These are phyloP conservation scores for Aspergillus ruber DNA, from an alignment of 2,329 filamentous ascomycete genomes.

Conservation along the genomic window DNA sequence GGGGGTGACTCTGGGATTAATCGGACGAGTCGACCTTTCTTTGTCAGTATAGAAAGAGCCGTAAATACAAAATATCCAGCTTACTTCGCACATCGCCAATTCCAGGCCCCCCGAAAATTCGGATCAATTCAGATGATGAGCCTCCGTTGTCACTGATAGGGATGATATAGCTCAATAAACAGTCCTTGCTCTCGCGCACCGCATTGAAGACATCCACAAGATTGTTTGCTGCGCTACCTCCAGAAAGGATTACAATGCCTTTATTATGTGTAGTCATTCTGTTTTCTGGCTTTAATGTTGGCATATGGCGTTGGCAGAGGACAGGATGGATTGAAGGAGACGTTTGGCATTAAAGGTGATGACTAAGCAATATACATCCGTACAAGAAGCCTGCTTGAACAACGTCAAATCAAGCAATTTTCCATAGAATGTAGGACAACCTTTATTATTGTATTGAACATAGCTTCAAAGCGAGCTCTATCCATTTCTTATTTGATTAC, in stretches of 20 bases:
- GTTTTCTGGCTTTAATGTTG: background rate
- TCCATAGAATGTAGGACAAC: too few relatives aligned
- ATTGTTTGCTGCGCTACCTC: conserved; percentile 88
- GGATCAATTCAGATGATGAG: conserved; percentile 85
- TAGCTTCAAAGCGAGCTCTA: too few relatives aligned
- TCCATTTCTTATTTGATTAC: too few relatives aligned
- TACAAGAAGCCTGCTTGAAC: background rate
- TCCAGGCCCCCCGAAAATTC: conserved; percentile 89
- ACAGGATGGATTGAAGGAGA: too few relatives aligned
- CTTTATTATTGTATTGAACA: too few relatives aligned
- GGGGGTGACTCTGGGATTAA: conserved; percentile 66
- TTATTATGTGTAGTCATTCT: conserved; percentile 16
- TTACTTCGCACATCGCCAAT: conserved; percentile 70
- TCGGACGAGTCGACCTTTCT: conserved; percentile 72
- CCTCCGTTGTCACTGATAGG: conserved; percentile 96
- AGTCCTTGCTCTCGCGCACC: conserved; percentile 58
- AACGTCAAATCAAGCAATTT: background rate
- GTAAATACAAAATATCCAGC: conserved; percentile 15
- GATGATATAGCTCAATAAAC: conserved; percentile 75
- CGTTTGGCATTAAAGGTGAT: too few relatives aligned
- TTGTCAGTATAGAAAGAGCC: conserved; percentile 1
- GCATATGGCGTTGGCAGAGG: too few relatives aligned
- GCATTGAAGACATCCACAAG: conserved; percentile 81
- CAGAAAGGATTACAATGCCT: conserved; percentile 80
- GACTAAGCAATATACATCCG: background rate